Base-by-base conservation (phyloP, 257 asterid species). In the Solanum habrochaites region DNA sequence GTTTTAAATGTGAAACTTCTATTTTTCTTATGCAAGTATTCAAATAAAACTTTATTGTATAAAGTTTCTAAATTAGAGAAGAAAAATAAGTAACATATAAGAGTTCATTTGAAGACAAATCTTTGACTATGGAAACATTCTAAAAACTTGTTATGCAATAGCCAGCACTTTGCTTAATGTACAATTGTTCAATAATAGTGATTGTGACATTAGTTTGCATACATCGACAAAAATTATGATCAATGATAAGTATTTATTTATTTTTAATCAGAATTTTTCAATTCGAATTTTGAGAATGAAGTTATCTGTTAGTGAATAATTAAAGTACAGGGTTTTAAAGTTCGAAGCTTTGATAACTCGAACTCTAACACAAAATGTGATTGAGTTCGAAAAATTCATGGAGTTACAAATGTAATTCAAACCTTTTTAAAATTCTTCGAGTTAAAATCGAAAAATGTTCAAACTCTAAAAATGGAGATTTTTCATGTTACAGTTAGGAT, bases 71-170 rank as follows among this genome's bases (percentile, higher is more conserved):
- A 67, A 75, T n/a, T 2, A 75, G 35, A 40, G 58, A 74, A 74
- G 29, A 45, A 80, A 37, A 29, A 29, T 11, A 49, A 80, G 12
- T 80, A 29, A 9, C 62, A 49, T 80, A 3, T 3, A 49, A 81
- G 69, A 49, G 45, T 81, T 49, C 6, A 18, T 81, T 81, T 49
- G 69, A 47, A 49, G 85, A 81, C 85, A 81, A 49, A 81, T 49
- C 43, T 58, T 86, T 90, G 83, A 89, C 89, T 27, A 67, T 21
- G 42, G 52, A 81, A 81, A 80, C 86, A 43, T 87, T 78, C 88
- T 78, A 5, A 47, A 47, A 47, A 42, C 35, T 72, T 35, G 2
- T 37, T 39, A 47, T 78, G 84, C 3, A 47, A 47, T 80, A 12
- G 20, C 29, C 27, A 52, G 11, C 69, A 80, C 20, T 80, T 80